phyloP scores from a whole-genome alignment of 305 asterid species.

The Striga hermonthica region DNA sequence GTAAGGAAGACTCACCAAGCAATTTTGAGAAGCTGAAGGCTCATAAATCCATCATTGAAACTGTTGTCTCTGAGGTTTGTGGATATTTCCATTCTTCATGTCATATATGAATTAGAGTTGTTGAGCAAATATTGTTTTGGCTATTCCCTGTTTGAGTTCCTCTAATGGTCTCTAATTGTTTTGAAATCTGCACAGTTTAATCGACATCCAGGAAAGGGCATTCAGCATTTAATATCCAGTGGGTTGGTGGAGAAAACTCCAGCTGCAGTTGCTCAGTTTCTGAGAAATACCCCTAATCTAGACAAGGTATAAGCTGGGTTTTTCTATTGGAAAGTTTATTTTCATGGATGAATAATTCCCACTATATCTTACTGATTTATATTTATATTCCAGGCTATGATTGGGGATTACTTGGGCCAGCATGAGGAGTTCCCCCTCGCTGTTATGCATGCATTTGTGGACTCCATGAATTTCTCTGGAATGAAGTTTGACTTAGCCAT shows the following conservation, averaged over 20 bases:
- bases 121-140: slow-evolving; percentile 28
- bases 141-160: slow-evolving; percentile 26
- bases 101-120: slow-evolving; percentile 27
- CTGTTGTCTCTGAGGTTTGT: slow-evolving; percentile 91
- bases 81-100: slow-evolving; percentile 29
- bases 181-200: slow-evolving; percentile 66
- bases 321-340: slow-evolving; percentile 28
- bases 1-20: slow-evolving; percentile 70
- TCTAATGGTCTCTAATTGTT: slow-evolving; percentile 29
- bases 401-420: slow-evolving; percentile 97
- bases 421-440: slow-evolving; percentile 98
- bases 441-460: slow-evolving; percentile 99
- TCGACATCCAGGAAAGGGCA: slow-evolving; percentile 81
- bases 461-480: slow-evolving; percentile 85
- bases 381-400: slow-evolving; percentile 62
- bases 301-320: slow-evolving; percentile 60
- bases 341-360: slow-evolving; percentile 28
- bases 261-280: slow-evolving; percentile 85
- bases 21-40: slow-evolving; percentile 98
- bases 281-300: slow-evolving; percentile 81
- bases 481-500: slow-evolving; percentile 90
- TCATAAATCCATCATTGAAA: slow-evolving; percentile 94
- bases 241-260: slow-evolving; percentile 84
- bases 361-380: slow-evolving; percentile 33
- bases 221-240: slow-evolving; percentile 69